These are phyloP conservation scores for Colletotrichum tamarilloi DNA, from an alignment of 2,329 filamentous ascomycete genomes.

Conservation along the genomic window DNA sequence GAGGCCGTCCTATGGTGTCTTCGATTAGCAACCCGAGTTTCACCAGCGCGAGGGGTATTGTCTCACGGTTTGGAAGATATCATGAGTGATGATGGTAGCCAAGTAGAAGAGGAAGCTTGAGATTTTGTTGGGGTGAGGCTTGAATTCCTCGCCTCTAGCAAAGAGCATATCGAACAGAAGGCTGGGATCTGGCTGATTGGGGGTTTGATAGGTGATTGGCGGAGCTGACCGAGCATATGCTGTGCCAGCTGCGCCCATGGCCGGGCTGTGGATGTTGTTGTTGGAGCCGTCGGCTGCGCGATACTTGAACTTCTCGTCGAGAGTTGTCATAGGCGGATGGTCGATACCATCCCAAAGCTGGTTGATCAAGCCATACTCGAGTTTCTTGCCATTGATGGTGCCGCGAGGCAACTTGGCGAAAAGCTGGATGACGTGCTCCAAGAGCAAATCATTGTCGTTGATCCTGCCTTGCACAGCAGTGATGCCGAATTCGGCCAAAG, in stretches of 20 bases:
- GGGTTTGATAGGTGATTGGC: conserved; percentile 34
- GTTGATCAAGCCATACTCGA: conserved; percentile 35
- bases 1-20: conserved; percentile 44
- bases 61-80: conserved; percentile 53
- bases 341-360: conserved; percentile 37
- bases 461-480: conserved; percentile 28
- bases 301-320: conserved; percentile 36
- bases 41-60: conserved; percentile 16
- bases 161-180: conserved; percentile 38
- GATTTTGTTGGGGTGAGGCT: conserved; percentile 51
- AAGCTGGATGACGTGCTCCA: conserved; percentile 37
- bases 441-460: conserved; percentile 35
- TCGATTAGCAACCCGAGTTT: background rate
- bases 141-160: conserved; percentile 30
- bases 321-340: conserved; percentile 36
- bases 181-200: conserved; percentile 35
- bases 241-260: conserved; percentile 36
- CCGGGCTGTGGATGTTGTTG: conserved; percentile 35
- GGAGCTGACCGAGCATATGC: conserved; percentile 36
- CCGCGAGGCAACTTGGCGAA: conserved; percentile 33
- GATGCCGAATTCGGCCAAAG: conserved; percentile 32
- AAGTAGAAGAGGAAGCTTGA: conserved; percentile 60
- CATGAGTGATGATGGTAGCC: conserved; percentile 64
- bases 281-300: conserved; percentile 38
- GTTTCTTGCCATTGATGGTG: conserved; percentile 32